A percentile compares a stretch with the other conserved stretches of the same genome.
phyloP scores from a whole-genome alignment of 164 flowering plant genomes.

The Piper betle region DNA sequence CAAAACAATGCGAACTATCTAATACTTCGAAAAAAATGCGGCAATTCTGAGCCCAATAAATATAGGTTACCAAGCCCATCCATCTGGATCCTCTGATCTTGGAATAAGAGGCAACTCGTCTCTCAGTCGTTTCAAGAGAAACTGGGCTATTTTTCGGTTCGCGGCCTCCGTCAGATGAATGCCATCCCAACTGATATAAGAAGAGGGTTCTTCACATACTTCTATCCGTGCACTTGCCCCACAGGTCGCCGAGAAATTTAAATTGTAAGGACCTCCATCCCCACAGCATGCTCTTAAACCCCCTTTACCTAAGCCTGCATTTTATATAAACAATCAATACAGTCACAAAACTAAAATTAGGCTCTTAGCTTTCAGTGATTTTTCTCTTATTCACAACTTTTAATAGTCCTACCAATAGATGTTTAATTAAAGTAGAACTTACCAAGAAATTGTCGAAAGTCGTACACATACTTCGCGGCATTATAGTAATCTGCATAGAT shows the following conservation, averaged over 20 bases:
- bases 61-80: no score
- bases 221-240: not conserved
- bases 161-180: slow-evolving; percentile 8
- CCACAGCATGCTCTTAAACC: slow-evolving; percentile 6
- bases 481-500: slow-evolving; percentile 39
- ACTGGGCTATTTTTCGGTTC: not conserved
- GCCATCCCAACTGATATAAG: slow-evolving; percentile 9
- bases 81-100: no score
- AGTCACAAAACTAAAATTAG: no score
- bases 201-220: slow-evolving; percentile 7
- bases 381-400: no score
- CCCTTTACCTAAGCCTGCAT: no score
- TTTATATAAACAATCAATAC: no score
- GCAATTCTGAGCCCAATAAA: no score
- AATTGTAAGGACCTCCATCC: slow-evolving; percentile 9
- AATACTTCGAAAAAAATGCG: no score
- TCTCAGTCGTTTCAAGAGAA: not conserved
- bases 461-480: slow-evolving; percentile 20
- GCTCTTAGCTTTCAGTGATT: no score
- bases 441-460: slow-evolving; percentile 19
- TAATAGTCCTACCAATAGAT: not conserved
- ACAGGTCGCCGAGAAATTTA: not conserved
- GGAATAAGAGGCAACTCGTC: no score
- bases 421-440: no score
- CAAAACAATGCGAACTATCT: no score